Evolutionary conservation across 495 filamentous ascomycete genomes (phyloP), one percentile per base, ranked within the genome.

Genomic region (Schizothecium vesticola): DNA sequence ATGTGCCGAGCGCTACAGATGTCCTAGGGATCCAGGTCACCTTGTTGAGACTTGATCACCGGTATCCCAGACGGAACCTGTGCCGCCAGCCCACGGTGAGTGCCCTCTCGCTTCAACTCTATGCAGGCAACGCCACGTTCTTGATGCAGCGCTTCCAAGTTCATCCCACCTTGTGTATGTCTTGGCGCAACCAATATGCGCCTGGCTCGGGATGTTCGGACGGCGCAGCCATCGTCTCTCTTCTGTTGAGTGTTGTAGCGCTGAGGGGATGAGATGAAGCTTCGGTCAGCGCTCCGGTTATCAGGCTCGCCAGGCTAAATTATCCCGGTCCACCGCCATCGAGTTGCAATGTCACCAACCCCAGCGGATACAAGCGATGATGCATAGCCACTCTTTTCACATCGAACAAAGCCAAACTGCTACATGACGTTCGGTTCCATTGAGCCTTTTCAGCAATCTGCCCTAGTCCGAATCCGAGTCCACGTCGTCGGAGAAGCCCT

Each of bases 391-490:
- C 43, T 51, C 43, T 51, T 33, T 51, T 8, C 43, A 51, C 5
- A 51, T 51, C 43, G 19, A n/a, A 51, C 12, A 33, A 12, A 33
- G 10, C 2, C 43, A 51, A n/a, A 51, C 43, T 51, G 5, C 43
- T 51, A n/a, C 5, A 51, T 51, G 16, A 51, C 43, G 43, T 51
- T 19, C 43, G 19, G 43, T 51, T 51, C 16, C 43, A 51, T 51
- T 51, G 43, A 19, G 43, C 19, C 43, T 51, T 51, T 43, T n/a
- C 43, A 19, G 8, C 16, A 51, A 19, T 51, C 43, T 51, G 16
- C 19, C 56, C 61, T 73, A 82, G 43, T 84, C 81, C 3, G 79
- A 81, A 57, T 82, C 80, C 43, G 75, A 80, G 23, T 81, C 80
- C 55, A 76, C 75, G 33, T 75, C 77, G 70, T 74, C 56, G 63